Evolutionary conservation across 2,329 filamentous ascomycete genomes (phyloP).

Genomic region (Hymenoscyphus infarciens): DNA sequence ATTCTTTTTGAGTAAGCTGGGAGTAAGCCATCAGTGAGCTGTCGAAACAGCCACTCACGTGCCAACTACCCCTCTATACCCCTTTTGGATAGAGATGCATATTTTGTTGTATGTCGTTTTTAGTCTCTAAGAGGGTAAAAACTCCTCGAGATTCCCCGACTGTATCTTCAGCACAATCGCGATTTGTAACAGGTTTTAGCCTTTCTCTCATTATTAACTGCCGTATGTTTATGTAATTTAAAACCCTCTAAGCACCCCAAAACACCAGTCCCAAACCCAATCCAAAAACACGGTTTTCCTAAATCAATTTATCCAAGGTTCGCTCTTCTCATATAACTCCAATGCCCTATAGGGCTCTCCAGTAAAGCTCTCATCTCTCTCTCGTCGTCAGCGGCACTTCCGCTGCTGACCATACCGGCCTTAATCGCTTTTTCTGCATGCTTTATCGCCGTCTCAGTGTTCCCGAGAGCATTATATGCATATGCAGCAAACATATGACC

Average conservation of each 20-base stretch:
- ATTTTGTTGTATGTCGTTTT: no score
- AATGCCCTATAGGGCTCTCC: constrained; percentile 31
- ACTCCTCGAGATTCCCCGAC: no score
- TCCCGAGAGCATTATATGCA: constrained; percentile 40
- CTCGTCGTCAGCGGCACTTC: constrained; percentile 32
- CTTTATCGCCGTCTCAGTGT: constrained; percentile 33
- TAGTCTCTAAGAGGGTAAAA: no score
- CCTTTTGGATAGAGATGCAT: no score
- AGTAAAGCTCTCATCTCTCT: constrained; percentile 37
- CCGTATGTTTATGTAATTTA: no score
- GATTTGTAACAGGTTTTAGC: no score
- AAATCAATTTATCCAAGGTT: not conserved
- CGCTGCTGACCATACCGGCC: constrained; percentile 33
- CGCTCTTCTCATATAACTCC: constrained; percentile 25
- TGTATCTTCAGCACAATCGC: no score
- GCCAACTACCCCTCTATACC: no score
- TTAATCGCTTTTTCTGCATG: constrained; percentile 36
- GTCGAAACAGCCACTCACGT: no score
- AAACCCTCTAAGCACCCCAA: not conserved
- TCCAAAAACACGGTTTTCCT: not conserved
- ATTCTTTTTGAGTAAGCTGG: no score
- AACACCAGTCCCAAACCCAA: not conserved
- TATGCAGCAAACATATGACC: constrained; percentile 40
- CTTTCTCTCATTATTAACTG: no score
- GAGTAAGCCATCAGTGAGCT: no score